Percentiles rank a stretch among this genome's conserved stretches.
These are phyloP conservation scores for Alternaria panax DNA, from an alignment of 2,329 filamentous ascomycete species.

Conservation along the genomic window DNA sequence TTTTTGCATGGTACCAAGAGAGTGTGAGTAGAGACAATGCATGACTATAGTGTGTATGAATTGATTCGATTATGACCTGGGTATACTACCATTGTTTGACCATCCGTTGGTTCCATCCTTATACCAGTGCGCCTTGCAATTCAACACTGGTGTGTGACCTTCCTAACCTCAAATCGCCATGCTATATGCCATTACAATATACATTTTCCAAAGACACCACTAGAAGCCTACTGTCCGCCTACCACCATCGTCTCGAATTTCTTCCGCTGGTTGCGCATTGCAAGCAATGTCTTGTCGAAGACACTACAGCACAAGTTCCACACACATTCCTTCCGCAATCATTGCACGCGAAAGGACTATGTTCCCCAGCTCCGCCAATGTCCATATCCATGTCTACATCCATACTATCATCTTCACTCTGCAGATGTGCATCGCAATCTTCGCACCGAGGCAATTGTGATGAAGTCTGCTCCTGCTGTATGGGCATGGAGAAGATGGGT, in stretches of 20 bases:
- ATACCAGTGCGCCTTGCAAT: constrained; percentile 18
- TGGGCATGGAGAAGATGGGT: constrained; percentile 23
- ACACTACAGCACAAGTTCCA: constrained; percentile 52
- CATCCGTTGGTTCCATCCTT: neutral
- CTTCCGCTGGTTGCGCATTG: constrained; percentile 46
- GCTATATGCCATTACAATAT: neutral
- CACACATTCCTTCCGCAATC: constrained; percentile 53
- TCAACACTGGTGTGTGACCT: constrained; percentile 8
- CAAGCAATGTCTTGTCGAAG: constrained; percentile 50
- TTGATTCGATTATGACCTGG: neutral
- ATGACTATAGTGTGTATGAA: neutral
- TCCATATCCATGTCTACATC: constrained; percentile 52
- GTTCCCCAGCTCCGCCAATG: constrained; percentile 25
- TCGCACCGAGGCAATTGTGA: constrained; percentile 47
- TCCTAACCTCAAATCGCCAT: neutral
- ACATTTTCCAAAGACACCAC: neutral
- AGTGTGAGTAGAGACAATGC: neutral
- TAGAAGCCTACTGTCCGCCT: neutral
- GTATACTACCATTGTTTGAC: neutral
- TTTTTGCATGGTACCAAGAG: neutral
- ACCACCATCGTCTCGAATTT: constrained; percentile 26
- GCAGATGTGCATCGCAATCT: constrained; percentile 53
- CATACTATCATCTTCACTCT: constrained; percentile 42
- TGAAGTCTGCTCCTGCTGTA: constrained; percentile 11
- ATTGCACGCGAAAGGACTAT: constrained; percentile 47